Evolutionary conservation across 148 eudicot species (phyloP).

Genomic region (Chenopodium quinoa): DNA sequence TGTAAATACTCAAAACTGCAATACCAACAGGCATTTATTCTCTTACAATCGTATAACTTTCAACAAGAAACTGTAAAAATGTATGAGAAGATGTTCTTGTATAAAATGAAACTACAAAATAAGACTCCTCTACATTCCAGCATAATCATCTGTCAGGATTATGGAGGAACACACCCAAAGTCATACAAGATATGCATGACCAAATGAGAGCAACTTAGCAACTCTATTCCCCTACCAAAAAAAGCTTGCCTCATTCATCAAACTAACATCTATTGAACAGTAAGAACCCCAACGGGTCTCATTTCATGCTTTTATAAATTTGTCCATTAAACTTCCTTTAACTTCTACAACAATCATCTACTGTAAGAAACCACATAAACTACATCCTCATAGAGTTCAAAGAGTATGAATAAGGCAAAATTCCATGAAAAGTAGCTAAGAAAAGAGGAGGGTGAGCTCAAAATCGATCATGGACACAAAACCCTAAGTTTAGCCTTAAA

Average conservation of each 20-base stretch:
- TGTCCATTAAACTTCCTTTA: too few relatives aligned
- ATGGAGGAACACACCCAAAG: neutral
- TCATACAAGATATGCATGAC: too few relatives aligned
- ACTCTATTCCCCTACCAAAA: neutral
- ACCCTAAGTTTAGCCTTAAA: too few relatives aligned
- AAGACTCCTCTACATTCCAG: neutral
- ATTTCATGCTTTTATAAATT: too few relatives aligned
- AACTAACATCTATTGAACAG: too few relatives aligned
- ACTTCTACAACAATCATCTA: neutral
- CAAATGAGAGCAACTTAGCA: neutral
- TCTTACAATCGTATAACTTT: neutral
- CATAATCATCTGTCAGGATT: neutral
- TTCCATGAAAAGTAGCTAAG: neutral
- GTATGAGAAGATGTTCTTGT: neutral
- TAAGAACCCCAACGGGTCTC: too few relatives aligned
- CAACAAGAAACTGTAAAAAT: neutral
- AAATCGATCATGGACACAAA: neutral
- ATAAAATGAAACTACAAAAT: neutral
- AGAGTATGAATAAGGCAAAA: neutral
- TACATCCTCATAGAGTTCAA: neutral
- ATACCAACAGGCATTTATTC: neutral
- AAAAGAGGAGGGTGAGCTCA: constrained; percentile 1
- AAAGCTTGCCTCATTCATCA: too few relatives aligned
- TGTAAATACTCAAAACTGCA: neutral
- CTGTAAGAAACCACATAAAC: neutral